Base-by-base conservation (phyloP, 2,329 filamentous ascomycete species). In the Fusarium sp. region DNA sequence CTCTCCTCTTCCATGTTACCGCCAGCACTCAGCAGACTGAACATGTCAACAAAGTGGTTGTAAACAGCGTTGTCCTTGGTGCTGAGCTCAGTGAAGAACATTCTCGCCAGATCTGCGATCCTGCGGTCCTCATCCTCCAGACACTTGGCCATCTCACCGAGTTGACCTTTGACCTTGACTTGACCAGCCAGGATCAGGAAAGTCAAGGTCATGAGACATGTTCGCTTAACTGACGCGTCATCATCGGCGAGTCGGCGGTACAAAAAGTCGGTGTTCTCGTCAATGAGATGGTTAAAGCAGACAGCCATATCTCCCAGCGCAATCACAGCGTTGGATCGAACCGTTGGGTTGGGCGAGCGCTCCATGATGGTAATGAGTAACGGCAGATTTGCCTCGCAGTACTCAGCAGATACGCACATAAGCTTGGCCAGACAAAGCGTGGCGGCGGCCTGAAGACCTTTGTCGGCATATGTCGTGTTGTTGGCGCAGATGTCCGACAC, bases 31-130 rank as follows among this genome's bases (percentile, higher is more conserved):
- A 99, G 82, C 65, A 98, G 80, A 73, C 91, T 94, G 77, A 99
- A 99, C 92, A 99, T 98, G 74, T 99, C 95, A 26, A 99, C 93
- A 77, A 99, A 99, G 79, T 99, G 94, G 75, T 99, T 99, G 77
- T 99, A 99, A 3, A 99, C 92, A 3, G 95, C 95, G 73, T 99
- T 99, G 75, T 99, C 95, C 81, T 99, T 99, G 68, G 93, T 97
- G 61, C 93, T 93, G 52, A 99, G 85, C 77, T 99, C 95, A 0
- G 92, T 94, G 77, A 99, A 99, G 86, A 99, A 99, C 94, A 98
- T 98, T 57, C 92, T 85, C 12, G 93, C 92, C 72, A 99, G 85
- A 73, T 99, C 95, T 1, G 93, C 91, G 63, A 98, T 97, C 61
- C 91, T 87, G 77, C 93, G 93, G 73, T 99, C 96, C n/a, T 89